A percentile compares a stretch with the other conserved stretches of the same genome.
phyloP scores from a whole-genome alignment of 805 yeast genomes.

The Lipomyces spencermartinsiae region DNA sequence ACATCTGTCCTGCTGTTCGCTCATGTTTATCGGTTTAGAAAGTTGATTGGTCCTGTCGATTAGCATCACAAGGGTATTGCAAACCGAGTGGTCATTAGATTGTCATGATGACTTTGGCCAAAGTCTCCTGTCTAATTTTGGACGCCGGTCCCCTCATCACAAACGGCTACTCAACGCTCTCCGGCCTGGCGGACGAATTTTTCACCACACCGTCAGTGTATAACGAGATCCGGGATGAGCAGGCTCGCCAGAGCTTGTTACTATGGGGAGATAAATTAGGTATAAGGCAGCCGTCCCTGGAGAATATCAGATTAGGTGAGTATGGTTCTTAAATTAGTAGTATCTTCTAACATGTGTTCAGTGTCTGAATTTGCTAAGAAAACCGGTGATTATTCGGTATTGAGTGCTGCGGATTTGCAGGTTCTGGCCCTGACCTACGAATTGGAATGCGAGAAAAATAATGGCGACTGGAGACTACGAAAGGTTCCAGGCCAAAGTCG shows the following conservation, averaged over 20 bases:
- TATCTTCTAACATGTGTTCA: conserved; percentile 29
- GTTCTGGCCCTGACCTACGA: conserved; percentile 91
- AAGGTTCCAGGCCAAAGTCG: conserved; percentile 65
- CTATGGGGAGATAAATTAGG: conserved; percentile 78
- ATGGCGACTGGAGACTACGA: conserved; percentile 75
- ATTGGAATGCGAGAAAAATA: conserved; percentile 71
- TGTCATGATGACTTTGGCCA: not conserved
- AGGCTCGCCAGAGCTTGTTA: conserved; percentile 75
- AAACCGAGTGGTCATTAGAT: not conserved
- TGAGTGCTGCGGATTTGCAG: conserved; percentile 90
- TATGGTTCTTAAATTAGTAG: not conserved
- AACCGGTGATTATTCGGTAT: conserved; percentile 90
- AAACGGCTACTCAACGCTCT: conserved; percentile 75
- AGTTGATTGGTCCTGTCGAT: not conserved
- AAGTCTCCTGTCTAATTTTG: conserved; percentile 57
- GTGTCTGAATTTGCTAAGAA: conserved; percentile 79
- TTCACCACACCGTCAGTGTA: conserved; percentile 92
- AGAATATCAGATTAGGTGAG: conserved; percentile 55
- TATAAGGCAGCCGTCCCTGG: conserved; percentile 75
- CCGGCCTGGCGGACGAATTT: conserved; percentile 71
- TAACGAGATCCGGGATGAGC: conserved; percentile 84
- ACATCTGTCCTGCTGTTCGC: not conserved
- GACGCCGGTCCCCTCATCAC: conserved; percentile 97
- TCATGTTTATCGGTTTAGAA: not conserved
- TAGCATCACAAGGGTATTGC: not conserved